Conservation (phyloP, 345 rosid genomes). For the Corymbia maculata region DNA sequence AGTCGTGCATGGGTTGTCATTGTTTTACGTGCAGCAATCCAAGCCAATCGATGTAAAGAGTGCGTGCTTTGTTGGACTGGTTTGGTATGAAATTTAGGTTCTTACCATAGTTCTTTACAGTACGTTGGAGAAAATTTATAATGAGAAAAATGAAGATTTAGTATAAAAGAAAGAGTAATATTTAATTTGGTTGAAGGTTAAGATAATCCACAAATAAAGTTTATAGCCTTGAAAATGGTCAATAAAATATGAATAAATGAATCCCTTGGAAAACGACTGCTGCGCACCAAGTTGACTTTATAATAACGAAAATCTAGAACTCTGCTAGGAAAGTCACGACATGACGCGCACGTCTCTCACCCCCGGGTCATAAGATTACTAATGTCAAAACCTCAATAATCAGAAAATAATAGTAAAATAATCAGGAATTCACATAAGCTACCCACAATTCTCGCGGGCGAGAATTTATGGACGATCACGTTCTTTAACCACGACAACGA, state of each 20-base stretch:
- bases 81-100: background rate
- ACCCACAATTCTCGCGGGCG: background rate
- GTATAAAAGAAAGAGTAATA: background rate
- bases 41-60: background rate
- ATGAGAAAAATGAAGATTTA: background rate
- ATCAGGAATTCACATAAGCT: background rate
- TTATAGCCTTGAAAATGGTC: background rate
- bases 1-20: background rate
- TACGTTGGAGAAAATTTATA: background rate
- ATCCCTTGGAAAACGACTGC: background rate
- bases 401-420: background rate
- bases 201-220: background rate
- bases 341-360: background rate
- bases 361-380: background rate
- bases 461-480: background rate
- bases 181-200: background rate
- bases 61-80: background rate
- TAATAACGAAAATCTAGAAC: background rate
- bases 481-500: background rate
- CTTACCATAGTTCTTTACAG: background rate
- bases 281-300: background rate
- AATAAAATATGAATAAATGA: background rate
- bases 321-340: background rate
- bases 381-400: background rate
- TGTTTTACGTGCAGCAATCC: background rate